Base-by-base conservation (phyloP, 2,329 filamentous ascomycete genomes). In the Penicillium verrucosum region DNA sequence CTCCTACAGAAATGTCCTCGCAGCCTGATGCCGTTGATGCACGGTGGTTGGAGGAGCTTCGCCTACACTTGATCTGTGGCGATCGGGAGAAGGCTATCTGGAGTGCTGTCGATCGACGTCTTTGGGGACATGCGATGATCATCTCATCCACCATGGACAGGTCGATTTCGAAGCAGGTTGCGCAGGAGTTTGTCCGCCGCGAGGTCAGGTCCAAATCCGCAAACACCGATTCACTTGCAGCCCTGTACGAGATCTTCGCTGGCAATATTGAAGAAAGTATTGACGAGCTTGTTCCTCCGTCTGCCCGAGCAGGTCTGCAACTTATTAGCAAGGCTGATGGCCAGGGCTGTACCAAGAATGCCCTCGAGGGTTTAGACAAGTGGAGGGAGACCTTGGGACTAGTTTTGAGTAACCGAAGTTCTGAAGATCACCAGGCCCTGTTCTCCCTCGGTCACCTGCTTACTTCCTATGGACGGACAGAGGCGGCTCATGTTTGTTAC, bases 121-220 rank as follows among this genome's bases (percentile, higher is more conserved):
- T 99, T 3, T 99, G 95, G 95, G 94, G 91, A 2, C 95, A 99
- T 73, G 95, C 94, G 3, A 89, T 99, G 82, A 81, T 99, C 21
- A 88, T 99, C 36, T 89, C 94, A 73, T 96, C 75, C 7, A 94
- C 90, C 1, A 80, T 89, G 46, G 89, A 90, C 23, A 81, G 79
- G 43, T 78, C 81, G 5, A 80, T 95, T 2, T 97, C 95, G 83
- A 95, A 92, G 72, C 90, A 95, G 70, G 92, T 99, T 27, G 86
- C 92, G 0, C 92, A 96, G 68, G 94, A 99, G 68, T 99, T 99
- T 68, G 89, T 99, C 18, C 88, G 92, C 64, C 92, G 95, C 68
- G 94, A 99, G 72, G 90, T 99, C 54, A 95, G 94, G 71, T 88
- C 88, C 51, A 79, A 87, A 4, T 86, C 89, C 2, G 85, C 87